These are phyloP conservation scores for Cryomyces minteri DNA, from an alignment of 495 filamentous ascomycete species.

Conservation along the genomic window DNA sequence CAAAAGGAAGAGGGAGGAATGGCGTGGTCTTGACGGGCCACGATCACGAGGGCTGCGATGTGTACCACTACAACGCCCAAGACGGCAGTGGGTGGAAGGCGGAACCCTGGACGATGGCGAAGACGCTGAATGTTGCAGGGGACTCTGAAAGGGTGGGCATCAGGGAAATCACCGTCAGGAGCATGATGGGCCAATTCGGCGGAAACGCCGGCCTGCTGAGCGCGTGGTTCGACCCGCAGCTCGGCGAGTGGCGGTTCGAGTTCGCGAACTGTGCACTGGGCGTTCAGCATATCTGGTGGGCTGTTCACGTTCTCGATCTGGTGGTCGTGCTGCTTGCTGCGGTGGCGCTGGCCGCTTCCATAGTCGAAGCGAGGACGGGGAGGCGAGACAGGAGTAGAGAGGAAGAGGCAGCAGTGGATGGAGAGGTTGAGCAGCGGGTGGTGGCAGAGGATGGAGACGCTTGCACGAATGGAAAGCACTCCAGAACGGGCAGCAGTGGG, in stretches of 20 bases:
- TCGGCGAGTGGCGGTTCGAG: slow-evolving; percentile 58
- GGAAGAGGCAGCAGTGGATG: too few relatives aligned
- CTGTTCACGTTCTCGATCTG: slow-evolving; percentile 38
- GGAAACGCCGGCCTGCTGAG: slow-evolving; percentile 79
- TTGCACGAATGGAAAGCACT: too few relatives aligned
- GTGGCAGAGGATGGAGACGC: too few relatives aligned
- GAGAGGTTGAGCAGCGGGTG: too few relatives aligned
- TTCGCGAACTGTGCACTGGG: slow-evolving; percentile 61
- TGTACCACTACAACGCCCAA: slow-evolving; percentile 47
- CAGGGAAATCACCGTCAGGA: slow-evolving; percentile 85
- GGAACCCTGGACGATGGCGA: not conserved
- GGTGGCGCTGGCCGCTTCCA: too few relatives aligned
- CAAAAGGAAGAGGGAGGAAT: slow-evolving; percentile 40
- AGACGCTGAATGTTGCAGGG: slow-evolving; percentile 17
- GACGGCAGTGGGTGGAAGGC: slow-evolving; percentile 1
- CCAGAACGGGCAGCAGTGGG: too few relatives aligned
- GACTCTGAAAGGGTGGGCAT: slow-evolving; percentile 29
- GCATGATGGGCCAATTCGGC: slow-evolving; percentile 92
- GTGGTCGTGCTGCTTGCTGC: slow-evolving; percentile 4
- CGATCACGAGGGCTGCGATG: slow-evolving; percentile 87
- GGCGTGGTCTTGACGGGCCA: slow-evolving; percentile 79
- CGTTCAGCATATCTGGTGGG: slow-evolving; percentile 89
- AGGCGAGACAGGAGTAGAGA: too few relatives aligned
- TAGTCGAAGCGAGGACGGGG: too few relatives aligned
- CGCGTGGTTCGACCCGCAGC: slow-evolving; percentile 63